These are phyloP conservation scores for Penicillium diatomitis DNA, from an alignment of 495 filamentous ascomycete genomes.

Conservation along the genomic window DNA sequence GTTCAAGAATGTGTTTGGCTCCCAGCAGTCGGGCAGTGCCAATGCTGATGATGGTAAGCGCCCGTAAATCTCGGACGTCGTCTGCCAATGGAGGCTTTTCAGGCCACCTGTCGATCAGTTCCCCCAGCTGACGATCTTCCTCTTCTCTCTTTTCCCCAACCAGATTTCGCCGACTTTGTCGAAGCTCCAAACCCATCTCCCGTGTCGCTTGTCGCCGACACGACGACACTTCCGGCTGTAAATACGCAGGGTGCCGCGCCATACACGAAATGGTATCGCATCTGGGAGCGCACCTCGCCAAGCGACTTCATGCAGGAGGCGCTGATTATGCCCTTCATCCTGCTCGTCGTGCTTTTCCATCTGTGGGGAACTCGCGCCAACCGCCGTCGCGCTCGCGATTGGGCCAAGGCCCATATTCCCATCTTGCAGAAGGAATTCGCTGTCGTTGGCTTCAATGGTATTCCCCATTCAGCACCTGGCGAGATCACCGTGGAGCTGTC, in stretches of 20 bases:
- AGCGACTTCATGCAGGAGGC: constrained; percentile 83
- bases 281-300: constrained; percentile 79
- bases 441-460: constrained; percentile 66
- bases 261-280: constrained; percentile 92
- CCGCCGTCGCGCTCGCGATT: constrained; percentile 65
- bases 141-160: no score
- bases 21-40: constrained; percentile 43
- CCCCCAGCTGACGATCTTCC: no score
- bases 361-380: constrained; percentile 77
- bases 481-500: constrained; percentile 35
- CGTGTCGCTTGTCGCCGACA: constrained; percentile 34
- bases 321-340: constrained; percentile 64
- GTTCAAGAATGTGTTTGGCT: constrained; percentile 58
- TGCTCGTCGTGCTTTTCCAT: constrained; percentile 67
- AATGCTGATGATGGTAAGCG: constrained; percentile 54
- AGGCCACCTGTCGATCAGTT: no score
- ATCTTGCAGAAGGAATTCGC: constrained; percentile 75
- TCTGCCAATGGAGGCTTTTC: not conserved
- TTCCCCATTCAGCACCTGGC: constrained; percentile 25
- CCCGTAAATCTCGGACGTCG: not conserved
- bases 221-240: constrained; percentile 34
- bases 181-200: constrained; percentile 57
- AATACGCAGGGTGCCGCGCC: constrained; percentile 44
- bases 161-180: constrained; percentile 76
- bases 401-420: constrained; percentile 67